Percentiles rank a stretch among this genome's conserved stretches.
Evolutionary conservation across 2,329 filamentous ascomycete genomes (phyloP).

Genomic region (Chrysoporthe deuterocubensis): DNA sequence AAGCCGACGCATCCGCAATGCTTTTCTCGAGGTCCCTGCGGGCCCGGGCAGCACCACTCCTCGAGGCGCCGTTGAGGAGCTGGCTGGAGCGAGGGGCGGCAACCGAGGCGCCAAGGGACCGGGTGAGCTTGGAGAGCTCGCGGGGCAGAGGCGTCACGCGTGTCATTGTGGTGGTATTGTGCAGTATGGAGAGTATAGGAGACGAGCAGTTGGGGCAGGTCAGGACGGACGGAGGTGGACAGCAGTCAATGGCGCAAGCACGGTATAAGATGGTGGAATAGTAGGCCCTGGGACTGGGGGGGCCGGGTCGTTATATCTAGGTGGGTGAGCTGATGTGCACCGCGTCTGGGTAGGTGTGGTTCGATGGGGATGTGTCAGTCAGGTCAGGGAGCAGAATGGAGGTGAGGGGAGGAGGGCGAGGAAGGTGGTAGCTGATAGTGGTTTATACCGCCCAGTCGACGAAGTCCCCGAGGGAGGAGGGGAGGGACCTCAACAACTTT

Average conservation of each 20-base stretch:
- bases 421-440: slow-evolving; percentile 18
- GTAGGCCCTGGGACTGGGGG: not conserved
- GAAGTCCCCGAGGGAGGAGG: not conserved
- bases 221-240: not conserved
- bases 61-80: slow-evolving; percentile 42
- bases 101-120: slow-evolving; percentile 50
- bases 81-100: slow-evolving; percentile 40
- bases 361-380: slow-evolving; percentile 13
- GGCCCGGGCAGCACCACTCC: slow-evolving; percentile 45
- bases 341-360: slow-evolving; percentile 12
- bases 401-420: slow-evolving; percentile 8
- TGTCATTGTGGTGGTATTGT: slow-evolving; percentile 45
- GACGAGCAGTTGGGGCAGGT: not conserved
- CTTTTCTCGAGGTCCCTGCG: slow-evolving; percentile 53
- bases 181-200: not conserved
- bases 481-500: not conserved
- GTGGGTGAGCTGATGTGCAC: slow-evolving; percentile 6
- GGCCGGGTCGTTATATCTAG: slow-evolving; percentile 8
- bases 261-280: slow-evolving; percentile 10
- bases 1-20: slow-evolving; percentile 19
- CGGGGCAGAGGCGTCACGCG: slow-evolving; percentile 50
- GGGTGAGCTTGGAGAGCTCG: slow-evolving; percentile 50
- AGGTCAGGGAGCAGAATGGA: slow-evolving; percentile 6
- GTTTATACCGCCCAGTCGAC: not conserved
- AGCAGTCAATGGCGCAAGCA: slow-evolving; percentile 9